Evolutionary conservation across 176 grass and related monocot genomes (phyloP).

Genomic region (Phragmites australis): DNA sequence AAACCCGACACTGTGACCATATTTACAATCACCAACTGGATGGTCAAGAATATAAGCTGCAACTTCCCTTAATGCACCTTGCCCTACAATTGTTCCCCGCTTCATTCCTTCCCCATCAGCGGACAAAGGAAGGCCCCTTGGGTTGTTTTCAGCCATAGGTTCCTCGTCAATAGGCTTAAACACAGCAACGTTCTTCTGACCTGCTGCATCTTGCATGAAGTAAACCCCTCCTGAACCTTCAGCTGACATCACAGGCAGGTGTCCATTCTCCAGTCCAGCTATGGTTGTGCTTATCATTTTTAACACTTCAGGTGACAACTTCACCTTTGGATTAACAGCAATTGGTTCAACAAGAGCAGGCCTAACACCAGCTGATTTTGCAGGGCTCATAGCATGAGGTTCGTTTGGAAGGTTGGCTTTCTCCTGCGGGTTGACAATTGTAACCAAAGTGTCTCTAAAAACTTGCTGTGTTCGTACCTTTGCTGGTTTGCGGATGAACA

Average conservation of each 20-base stretch:
- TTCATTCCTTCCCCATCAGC: constrained; percentile 82
- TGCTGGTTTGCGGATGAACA: constrained; percentile 63
- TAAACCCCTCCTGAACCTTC: constrained; percentile 82
- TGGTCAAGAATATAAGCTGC: constrained; percentile 84
- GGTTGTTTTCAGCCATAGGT: constrained; percentile 76
- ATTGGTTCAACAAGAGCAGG: constrained; percentile 56
- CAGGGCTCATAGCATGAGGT: constrained; percentile 26
- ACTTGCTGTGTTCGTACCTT: constrained; percentile 51
- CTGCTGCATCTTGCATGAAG: constrained; percentile 69
- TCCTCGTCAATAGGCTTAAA: constrained; percentile 93
- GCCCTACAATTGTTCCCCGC: constrained; percentile 64
- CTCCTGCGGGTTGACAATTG: constrained; percentile 42
- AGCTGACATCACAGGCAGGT: constrained; percentile 60
- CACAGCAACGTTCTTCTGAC: constrained; percentile 57
- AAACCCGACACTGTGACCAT: constrained; percentile 38
- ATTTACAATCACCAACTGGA: constrained; percentile 27
- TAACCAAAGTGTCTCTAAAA: constrained; percentile 54
- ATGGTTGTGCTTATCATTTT: constrained; percentile 49
- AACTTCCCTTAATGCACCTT: constrained; percentile 79
- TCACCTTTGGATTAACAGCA: constrained; percentile 48
- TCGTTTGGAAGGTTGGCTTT: constrained; percentile 40
- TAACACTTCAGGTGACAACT: constrained; percentile 48
- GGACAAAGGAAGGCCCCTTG: constrained; percentile 59
- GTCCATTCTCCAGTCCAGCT: constrained; percentile 56
- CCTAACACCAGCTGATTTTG: constrained; percentile 29